Evolutionary conservation across 2,329 filamentous ascomycete genomes (phyloP), one percentile per base, ranked within the genome.

Genomic region (Nigrospora oryzae): DNA sequence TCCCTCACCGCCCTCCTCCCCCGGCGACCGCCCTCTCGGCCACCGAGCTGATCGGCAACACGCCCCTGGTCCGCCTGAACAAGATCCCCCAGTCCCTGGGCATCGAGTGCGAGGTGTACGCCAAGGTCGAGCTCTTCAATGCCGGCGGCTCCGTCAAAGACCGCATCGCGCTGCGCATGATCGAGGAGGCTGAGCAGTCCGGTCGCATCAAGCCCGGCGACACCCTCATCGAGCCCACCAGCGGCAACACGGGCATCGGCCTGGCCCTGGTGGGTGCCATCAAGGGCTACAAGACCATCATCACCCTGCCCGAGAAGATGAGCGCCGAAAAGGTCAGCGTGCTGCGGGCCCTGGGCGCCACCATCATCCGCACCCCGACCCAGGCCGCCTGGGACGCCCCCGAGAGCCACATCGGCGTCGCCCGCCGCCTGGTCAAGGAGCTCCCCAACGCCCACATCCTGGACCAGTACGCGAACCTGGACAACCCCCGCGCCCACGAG

Each of bases 241-340:
- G 89, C 60, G 93, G 93, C 45, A 98, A 98, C 66, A 98, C 93
- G 73, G 93, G 93, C 53, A 98, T 98, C 53, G 93, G 93, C 17
- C 76, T 98, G 36, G 93, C 93, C 28, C 81, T 98, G 32, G 91
- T 97, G 15, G 91, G 81, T 46, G 93, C 93, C 14, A 86, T 98
- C 60, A 97, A 96, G 73, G 91, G 90, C 53, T 98, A 97, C 76
- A 91, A 91, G 68, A 94, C 90, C 36, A 97, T 98, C 68, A 98
- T 98, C 65, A 98, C 93, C 11, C 80, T 98, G 38, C 93, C 93
- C 42, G 93, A 98, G 71, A 98, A 98, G 75, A 98, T 98, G 93
- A 96, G 89, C 1, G 86, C 89, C 40, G 93, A 98, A 69, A 98
- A 98, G 69, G 93, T 98, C 35, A 86, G 91, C 2, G 93, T 98